Conservation (phyloP, 169 alveolate species). For the Cyclospora cayetanensis region DNA sequence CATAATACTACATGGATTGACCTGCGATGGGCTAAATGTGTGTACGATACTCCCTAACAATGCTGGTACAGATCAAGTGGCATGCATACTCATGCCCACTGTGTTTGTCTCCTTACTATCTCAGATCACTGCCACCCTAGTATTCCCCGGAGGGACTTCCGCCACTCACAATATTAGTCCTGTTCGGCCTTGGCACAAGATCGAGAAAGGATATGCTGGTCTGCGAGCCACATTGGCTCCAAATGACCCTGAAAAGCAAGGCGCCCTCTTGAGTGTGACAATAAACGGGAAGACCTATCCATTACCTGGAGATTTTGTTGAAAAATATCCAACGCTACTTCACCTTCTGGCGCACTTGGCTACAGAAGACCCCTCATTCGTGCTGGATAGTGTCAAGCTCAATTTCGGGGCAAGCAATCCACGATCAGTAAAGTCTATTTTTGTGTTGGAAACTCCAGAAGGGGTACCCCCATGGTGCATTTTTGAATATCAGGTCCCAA, state of each 20-base stretch:
- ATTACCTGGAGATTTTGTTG: slow-evolving; percentile 39
- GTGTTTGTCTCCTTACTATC: too few species aligned
- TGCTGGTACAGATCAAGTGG: too few species aligned
- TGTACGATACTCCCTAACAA: too few species aligned
- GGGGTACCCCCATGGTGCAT: slow-evolving; percentile 66
- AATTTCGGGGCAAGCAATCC: slow-evolving; percentile 59
- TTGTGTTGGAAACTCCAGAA: slow-evolving; percentile 50
- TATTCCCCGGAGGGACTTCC: slow-evolving; percentile 24
- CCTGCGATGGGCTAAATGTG: too few species aligned
- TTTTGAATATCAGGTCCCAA: slow-evolving; percentile 55
- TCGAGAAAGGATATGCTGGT: slow-evolving; percentile 5
- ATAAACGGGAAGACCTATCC: slow-evolving; percentile 50
- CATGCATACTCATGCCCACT: too few species aligned
- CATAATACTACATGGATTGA: too few species aligned
- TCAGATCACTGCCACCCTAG: slow-evolving; percentile 25
- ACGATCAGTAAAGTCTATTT: slow-evolving; percentile 46
- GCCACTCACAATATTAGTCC: slow-evolving; percentile 41
- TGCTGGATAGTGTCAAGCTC: neutral
- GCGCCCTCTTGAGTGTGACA: slow-evolving; percentile 26
- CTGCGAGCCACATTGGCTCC: slow-evolving; percentile 55
- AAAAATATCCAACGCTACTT: slow-evolving; percentile 22
- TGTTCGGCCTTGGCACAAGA: slow-evolving; percentile 35
- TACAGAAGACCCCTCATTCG: slow-evolving; percentile 31
- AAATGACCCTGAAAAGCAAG: slow-evolving; percentile 44
- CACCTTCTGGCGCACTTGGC: slow-evolving; percentile 54